Percentiles rank a stretch among this genome's conserved stretches.
Evolutionary conservation across 768 basidiomycete species (phyloP).

Genomic region (Mycena olivaceomarginata): DNA sequence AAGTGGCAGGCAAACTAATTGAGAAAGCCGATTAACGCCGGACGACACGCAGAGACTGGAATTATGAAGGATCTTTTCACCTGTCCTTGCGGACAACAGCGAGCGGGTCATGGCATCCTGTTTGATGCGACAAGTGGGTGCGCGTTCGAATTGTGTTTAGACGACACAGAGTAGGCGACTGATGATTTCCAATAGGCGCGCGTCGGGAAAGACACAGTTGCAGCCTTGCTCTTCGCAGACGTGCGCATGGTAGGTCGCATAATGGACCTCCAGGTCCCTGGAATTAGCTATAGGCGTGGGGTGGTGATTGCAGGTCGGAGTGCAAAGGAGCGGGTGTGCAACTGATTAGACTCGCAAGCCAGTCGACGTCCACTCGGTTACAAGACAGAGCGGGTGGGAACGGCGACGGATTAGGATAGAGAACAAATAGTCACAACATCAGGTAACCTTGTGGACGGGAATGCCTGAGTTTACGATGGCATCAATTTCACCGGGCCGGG

Average conservation of each 20-base stretch:
- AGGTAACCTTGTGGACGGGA: too few relatives aligned
- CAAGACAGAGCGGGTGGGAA: too few relatives aligned
- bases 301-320: slow-evolving; percentile 82
- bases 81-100: slow-evolving; percentile 85
- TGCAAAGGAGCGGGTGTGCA: slow-evolving; percentile 71
- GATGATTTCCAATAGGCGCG: slow-evolving; percentile 86
- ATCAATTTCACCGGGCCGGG: too few relatives aligned
- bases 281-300: slow-evolving; percentile 80
- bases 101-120: slow-evolving; percentile 92
- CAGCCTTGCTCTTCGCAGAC: slow-evolving; percentile 85
- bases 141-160: slow-evolving; percentile 22
- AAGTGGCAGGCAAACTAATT: slow-evolving; percentile 88
- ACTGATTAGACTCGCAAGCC: too few relatives aligned
- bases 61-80: slow-evolving; percentile 86
- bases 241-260: slow-evolving; percentile 90
- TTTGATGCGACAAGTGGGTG: slow-evolving; percentile 74
- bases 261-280: slow-evolving; percentile 87
- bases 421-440: too few relatives aligned
- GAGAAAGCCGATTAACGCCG: slow-evolving; percentile 31
- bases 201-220: slow-evolving; percentile 91
- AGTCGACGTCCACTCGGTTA: too few relatives aligned
- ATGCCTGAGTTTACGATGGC: too few relatives aligned
- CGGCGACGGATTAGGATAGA: too few relatives aligned
- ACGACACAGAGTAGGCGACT: slow-evolving; percentile 53
- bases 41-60: slow-evolving; percentile 6